These are phyloP conservation scores for Erodium moschatum DNA, from an alignment of 441 rosid species.

Conservation along the genomic window DNA sequence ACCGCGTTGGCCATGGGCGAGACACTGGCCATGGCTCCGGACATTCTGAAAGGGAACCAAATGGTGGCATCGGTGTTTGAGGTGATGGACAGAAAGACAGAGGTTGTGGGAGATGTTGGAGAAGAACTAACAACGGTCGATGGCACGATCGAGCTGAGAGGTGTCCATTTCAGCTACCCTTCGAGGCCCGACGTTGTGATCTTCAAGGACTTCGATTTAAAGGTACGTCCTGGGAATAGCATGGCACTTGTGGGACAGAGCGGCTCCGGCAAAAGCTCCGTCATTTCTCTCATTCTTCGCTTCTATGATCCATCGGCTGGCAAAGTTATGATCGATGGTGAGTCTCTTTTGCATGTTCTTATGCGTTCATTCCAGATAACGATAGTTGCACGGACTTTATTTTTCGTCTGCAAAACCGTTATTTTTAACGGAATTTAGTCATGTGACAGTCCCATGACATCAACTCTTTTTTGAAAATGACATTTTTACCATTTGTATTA, in stretches of 20 bases:
- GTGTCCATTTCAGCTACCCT: constrained; percentile 91
- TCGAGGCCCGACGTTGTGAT: constrained; percentile 76
- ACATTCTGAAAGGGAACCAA: constrained; percentile 42
- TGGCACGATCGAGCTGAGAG: constrained; percentile 89
- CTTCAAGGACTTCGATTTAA: constrained; percentile 77
- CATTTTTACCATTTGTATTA: no score
- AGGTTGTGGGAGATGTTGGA: constrained; percentile 82
- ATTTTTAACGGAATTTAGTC: no score
- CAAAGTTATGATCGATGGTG: constrained; percentile 74
- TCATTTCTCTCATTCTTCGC: constrained; percentile 64
- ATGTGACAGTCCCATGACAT: no score
- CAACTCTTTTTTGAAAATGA: no score
- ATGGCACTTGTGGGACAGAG: constrained; percentile 98
- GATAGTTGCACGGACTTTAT: no score
- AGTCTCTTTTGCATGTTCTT: not conserved
- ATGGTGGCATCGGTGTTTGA: constrained; percentile 71
- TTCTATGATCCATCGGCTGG: constrained; percentile 94
- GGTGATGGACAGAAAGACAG: constrained; percentile 91
- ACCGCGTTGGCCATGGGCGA: constrained; percentile 64
- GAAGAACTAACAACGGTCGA: constrained; percentile 80
- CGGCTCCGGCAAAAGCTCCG: constrained; percentile 97
- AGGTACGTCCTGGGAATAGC: constrained; percentile 86
- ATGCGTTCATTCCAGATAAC: no score
- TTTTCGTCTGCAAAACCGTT: no score
- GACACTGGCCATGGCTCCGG: constrained; percentile 52